Evolutionary conservation across 2,329 filamentous ascomycete genomes (phyloP), one percentile per base, ranked within the genome.

Genomic region (Diaporthe citriasiana): DNA sequence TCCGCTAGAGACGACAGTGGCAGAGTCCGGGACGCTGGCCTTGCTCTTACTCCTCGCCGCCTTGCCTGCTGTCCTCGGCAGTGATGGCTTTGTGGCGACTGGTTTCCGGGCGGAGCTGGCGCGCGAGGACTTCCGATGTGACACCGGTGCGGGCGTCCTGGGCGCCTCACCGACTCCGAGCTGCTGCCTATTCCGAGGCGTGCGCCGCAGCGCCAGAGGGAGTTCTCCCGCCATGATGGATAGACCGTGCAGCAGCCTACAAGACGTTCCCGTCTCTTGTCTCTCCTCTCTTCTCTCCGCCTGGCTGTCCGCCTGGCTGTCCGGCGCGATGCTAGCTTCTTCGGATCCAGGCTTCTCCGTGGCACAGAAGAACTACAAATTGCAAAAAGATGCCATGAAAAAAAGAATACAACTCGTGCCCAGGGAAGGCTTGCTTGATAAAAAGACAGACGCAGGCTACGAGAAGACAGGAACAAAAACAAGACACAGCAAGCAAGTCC

Each of bases 131-230:
- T 51, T 60, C 15, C 72, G 68, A 10, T 33, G 60, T 9, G 27
- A 40, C 30, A 38, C 17, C 6, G 63, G 17, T 66, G 42, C 55
- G n/a, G 53, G 55, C 10, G 68, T 65, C 35, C 55, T 51, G 47
- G 22, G 7, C 12, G 7, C 27, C 40, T 35, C 66, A 4, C 12
- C n/a, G 17, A 9, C 42, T 6, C 22, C 57, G 22, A 50, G 50
- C 35, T 53, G 50, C 25, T 38, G 42, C 35, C 47, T 45, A 1
- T 53, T 68, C 40, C 73, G 63, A 15, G 71, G 73, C 25, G 71
- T 73, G n/a, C 70, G 66, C 53, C 73, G 35, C 22, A 76, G 42
- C 22, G 70, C 73, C 25, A 76, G 27, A n/a, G 73, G 53, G 27
- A 51, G 22, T 4, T 63, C 69, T 40, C 19, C 30, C 17, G 60